These are phyloP conservation scores for Ascocoryne sarcoides DNA, from an alignment of 2,329 filamentous ascomycete species.

Conservation along the genomic window DNA sequence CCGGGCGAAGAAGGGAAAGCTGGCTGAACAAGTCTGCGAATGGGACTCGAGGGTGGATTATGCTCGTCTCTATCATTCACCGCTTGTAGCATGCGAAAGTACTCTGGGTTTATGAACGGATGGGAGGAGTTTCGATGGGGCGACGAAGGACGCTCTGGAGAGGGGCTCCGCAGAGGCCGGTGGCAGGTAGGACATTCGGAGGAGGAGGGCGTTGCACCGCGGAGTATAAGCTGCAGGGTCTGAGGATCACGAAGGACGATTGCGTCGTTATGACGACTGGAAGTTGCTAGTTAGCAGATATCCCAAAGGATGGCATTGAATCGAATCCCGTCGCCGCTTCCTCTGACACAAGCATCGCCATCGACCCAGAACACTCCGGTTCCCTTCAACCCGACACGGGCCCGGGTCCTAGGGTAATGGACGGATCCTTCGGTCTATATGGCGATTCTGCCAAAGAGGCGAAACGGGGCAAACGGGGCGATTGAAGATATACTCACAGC, in stretches of 20 bases:
- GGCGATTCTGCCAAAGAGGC: not conserved
- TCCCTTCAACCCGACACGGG: no score
- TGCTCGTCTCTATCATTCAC: conserved; percentile 36
- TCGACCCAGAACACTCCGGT: no score
- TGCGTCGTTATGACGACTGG: conserved; percentile 82
- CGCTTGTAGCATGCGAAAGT: conserved; percentile 85
- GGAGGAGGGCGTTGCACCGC: conserved; percentile 47
- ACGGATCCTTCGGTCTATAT: no score
- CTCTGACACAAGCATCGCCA: no score
- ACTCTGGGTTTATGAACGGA: conserved; percentile 80
- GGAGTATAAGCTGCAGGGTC: conserved; percentile 78
- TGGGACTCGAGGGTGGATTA: conserved; percentile 40
- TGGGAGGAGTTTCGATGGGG: conserved; percentile 39
- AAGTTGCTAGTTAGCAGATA: not conserved
- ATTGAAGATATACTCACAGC: conserved; percentile 47
- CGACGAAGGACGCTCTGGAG: conserved; percentile 37
- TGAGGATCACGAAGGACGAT: conserved; percentile 84
- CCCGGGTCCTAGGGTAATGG: no score
- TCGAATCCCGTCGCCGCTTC: no score
- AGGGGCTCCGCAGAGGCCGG: conserved; percentile 35
- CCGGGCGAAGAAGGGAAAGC: conserved; percentile 18
- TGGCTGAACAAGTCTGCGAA: conserved; percentile 37
- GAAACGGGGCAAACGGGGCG: conserved; percentile 1
- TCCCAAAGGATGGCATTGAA: no score
- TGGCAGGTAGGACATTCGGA: conserved; percentile 59